Base-by-base conservation (phyloP, 305 asterid species). In the Ilex paraguariensis region DNA sequence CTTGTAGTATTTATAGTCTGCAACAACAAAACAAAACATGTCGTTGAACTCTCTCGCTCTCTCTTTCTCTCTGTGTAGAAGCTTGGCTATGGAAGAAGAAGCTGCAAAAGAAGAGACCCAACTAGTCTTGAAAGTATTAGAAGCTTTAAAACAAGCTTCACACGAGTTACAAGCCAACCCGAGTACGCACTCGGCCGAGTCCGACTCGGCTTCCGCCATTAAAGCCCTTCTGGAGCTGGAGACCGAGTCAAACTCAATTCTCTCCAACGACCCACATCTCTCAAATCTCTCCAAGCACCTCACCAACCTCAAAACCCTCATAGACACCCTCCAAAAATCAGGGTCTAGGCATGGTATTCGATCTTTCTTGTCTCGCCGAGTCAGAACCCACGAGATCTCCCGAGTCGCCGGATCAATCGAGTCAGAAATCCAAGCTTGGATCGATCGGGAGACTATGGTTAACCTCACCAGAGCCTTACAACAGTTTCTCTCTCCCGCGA, bases 391-490 rank as follows among this genome's bases (percentile, higher is more conserved):
- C 57, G 91, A 81, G 77, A 81, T 86, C 40, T 71, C 88, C 21
- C 79, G 86, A 33, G 80, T 87, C 48, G 86, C 84, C 36, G 64
- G 76, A 36, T 77, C 67, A 14, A 71, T 82, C 55, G 84, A 76
- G 69, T 76, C 87, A n/a, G 91, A 84, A 72, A 77, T 89, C 42
- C 83, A 83, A 53, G 72, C 80, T 3, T 77, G 88, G 79, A 81
- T 82, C 60, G 93, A 89, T 42, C 76, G 86, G 31, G 84, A 89
- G 58, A 71, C 67, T 28, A 66, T 87, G 5, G 21, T 68, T 6
- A 74, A 64, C 61, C 68, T 87, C 58, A 16, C 56, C 4, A 44
- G 31, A 3, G 59, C 68, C 6, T 59, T 87, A 3, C 51, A 76
- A 3, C 49, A 46, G 6, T 42, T 68, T 54, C 79, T 79, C 10